Conservation (phyloP, 768 basidiomycete species). For the Termitomyces sp. region DNA sequence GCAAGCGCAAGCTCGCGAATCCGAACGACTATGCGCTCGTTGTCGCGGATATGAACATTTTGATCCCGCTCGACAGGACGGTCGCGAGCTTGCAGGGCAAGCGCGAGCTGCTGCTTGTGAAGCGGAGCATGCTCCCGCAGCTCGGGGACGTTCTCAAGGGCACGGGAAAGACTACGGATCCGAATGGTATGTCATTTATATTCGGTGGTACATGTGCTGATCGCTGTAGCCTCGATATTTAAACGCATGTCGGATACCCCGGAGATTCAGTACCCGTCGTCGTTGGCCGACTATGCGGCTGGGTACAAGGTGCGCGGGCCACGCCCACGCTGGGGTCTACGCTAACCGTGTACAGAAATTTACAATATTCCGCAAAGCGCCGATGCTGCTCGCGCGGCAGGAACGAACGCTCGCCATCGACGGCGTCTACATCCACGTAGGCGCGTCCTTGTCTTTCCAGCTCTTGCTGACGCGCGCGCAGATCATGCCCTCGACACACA, state of each 20-base stretch:
- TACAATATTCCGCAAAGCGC: slow-evolving; percentile 89
- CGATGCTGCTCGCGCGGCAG: slow-evolving; percentile 87
- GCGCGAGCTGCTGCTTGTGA: slow-evolving; percentile 76
- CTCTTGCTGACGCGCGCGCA: slow-evolving; percentile 21
- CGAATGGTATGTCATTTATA: slow-evolving; percentile 63
- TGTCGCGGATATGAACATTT: slow-evolving; percentile 59
- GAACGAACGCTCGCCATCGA: slow-evolving; percentile 92
- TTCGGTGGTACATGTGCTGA: not conserved
- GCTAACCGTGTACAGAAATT: slow-evolving; percentile 57
- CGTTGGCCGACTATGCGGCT: slow-evolving; percentile 65
- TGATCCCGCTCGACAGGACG: slow-evolving; percentile 90
- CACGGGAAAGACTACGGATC: slow-evolving; percentile 75
- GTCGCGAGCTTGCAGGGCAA: slow-evolving; percentile 94
- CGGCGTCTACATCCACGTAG: slow-evolving; percentile 87
- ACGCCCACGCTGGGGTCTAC: not conserved
- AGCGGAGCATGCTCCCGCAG: slow-evolving; percentile 67
- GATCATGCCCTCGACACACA: slow-evolving; percentile 87
- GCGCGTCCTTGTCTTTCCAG: slow-evolving; percentile 15
- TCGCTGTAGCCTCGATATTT: slow-evolving; percentile 78
- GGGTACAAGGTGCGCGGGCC: slow-evolving; percentile 70
- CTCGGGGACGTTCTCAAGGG: slow-evolving; percentile 67
- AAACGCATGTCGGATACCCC: slow-evolving; percentile 78
- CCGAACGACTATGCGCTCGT: slow-evolving; percentile 83
- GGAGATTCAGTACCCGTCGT: slow-evolving; percentile 48
- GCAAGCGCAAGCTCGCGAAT: slow-evolving; percentile 58